phyloP scores from a whole-genome alignment of 2,329 filamentous ascomycete genomes.

The Fusarium sp. region DNA sequence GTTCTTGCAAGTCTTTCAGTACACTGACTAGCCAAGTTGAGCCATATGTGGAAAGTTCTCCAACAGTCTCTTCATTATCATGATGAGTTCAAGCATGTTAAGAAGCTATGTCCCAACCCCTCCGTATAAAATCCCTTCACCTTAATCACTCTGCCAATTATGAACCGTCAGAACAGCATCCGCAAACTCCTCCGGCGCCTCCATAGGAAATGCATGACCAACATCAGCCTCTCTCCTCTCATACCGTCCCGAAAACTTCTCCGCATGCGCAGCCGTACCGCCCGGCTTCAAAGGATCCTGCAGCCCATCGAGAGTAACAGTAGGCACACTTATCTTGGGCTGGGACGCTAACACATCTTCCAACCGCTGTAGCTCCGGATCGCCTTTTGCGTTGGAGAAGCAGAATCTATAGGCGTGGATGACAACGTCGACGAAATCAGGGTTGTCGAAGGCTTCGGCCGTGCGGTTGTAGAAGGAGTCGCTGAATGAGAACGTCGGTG shows the following conservation, averaged over 20 bases:
- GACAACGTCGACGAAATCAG: slow-evolving; percentile 18
- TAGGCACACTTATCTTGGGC: slow-evolving; percentile 5
- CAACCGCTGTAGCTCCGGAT: background rate
- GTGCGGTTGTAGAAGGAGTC: slow-evolving; percentile 10
- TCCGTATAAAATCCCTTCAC: background rate
- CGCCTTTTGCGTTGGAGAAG: slow-evolving; percentile 1
- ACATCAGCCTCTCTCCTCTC: slow-evolving; percentile 14
- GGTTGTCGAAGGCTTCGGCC: slow-evolving; percentile 11
- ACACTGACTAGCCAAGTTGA: too few relatives aligned
- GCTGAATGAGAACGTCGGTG: slow-evolving; percentile 10
- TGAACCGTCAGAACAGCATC: slow-evolving; percentile 1
- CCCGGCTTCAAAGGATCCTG: slow-evolving; percentile 14
- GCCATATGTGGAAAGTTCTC: too few relatives aligned
- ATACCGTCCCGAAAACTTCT: background rate
- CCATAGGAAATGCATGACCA: slow-evolving; percentile 21
- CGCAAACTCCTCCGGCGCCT: slow-evolving; percentile 8
- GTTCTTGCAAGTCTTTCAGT: too few relatives aligned
- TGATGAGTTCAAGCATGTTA: too few relatives aligned
- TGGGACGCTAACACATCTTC: slow-evolving; percentile 7
- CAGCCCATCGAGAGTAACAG: slow-evolving; percentile 1
- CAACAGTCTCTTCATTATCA: too few relatives aligned
- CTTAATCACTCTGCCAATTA: background rate
- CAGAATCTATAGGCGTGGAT: slow-evolving; percentile 27
- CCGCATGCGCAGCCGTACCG: slow-evolving; percentile 5
- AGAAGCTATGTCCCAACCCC: background rate